A percentile compares a stretch with the other conserved stretches of the same genome.
Evolutionary conservation across 2,329 filamentous ascomycete species (phyloP).

Genomic region (Plectosphaerella cucumerina): DNA sequence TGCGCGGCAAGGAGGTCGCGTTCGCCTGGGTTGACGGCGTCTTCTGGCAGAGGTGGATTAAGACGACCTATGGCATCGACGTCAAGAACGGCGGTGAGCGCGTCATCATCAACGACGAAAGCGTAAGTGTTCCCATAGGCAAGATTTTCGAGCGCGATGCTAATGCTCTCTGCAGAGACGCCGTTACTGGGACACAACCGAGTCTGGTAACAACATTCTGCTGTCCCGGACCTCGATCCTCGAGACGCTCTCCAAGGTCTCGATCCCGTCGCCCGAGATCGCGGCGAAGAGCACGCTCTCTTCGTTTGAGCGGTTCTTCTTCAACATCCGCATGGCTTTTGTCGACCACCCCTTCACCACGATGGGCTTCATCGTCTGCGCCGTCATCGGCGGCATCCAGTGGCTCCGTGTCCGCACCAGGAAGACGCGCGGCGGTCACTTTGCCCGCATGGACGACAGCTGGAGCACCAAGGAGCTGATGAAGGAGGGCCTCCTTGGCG

Average conservation of each 20-base stretch:
- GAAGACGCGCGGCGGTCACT: conserved; percentile 52
- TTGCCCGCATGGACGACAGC: conserved; percentile 54
- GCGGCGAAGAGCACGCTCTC: conserved; percentile 74
- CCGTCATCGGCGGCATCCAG: conserved; percentile 47
- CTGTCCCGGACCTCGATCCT: conserved; percentile 87
- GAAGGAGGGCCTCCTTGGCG: conserved; percentile 64
- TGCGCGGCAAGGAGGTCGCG: conserved; percentile 80
- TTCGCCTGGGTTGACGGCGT: conserved; percentile 97
- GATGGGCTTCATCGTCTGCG: conserved; percentile 51
- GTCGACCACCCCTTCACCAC: conserved; percentile 56
- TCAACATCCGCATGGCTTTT: conserved; percentile 57
- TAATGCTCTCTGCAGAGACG: conserved; percentile 59
- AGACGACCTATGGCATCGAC: conserved; percentile 90
- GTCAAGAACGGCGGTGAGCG: conserved; percentile 84
- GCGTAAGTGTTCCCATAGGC: conserved; percentile 58
- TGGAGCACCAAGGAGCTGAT: conserved; percentile 47
- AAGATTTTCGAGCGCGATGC: not conserved
- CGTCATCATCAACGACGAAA: conserved; percentile 95
- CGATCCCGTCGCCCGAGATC: conserved; percentile 65
- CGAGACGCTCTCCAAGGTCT: conserved; percentile 74
- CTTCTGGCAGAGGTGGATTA: conserved; percentile 97
- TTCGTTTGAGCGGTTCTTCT: conserved; percentile 66
- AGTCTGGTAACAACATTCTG: conserved; percentile 84
- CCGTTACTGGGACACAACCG: conserved; percentile 90
- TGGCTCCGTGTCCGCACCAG: conserved; percentile 53